Evolutionary conservation across 495 filamentous ascomycete species (phyloP), one percentile per base, ranked within the genome.

Genomic region (Aspergillus egyptiacus): DNA sequence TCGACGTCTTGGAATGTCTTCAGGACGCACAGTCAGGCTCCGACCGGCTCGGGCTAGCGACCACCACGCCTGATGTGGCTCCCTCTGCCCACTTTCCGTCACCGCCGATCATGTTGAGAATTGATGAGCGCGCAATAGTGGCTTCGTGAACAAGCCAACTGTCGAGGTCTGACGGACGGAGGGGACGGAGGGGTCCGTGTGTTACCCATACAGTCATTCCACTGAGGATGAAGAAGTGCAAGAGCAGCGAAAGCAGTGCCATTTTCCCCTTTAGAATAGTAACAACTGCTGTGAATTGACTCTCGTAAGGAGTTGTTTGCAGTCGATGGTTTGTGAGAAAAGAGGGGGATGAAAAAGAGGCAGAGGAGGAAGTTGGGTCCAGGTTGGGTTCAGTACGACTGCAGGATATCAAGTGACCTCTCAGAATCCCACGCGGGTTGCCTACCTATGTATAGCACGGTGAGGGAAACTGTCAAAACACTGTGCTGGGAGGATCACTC

Each of bases 1-100:
- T 10, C 9, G 8, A 18, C 22, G 8, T 36, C 13, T 17, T 17
- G 6, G 10, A 35, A 5, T 23, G 8, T 6, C 11, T 19, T 22
- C 20, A 17, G 40, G 14, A 65, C 80, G 59, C 65, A 85, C 81
- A 86, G 58, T 84, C 71, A 2, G 83, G 83, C 32, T 69, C 62
- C 6, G 46, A 44, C n/a, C 67, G 80, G 55, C 74, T 78, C 2
- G 83, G 83, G 48, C 73, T 78, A 14, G 83, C 83, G 61, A 87
- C 68, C 13, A 85, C 76, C 14, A 77, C 67, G 11, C 83, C 83
- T 0, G 72, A 24, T 31, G 65, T 60, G 4, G 67, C 80, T 28
- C 49, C 50, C 14, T 34, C n/a, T 2, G 36, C 49, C 48, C 48
- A 56, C 31, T 20, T 31, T 13, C 53, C 53, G 18, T 51, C 32